Conservation (phyloP, 306 rosid genomes). For the Cucurbita pepo region DNA sequence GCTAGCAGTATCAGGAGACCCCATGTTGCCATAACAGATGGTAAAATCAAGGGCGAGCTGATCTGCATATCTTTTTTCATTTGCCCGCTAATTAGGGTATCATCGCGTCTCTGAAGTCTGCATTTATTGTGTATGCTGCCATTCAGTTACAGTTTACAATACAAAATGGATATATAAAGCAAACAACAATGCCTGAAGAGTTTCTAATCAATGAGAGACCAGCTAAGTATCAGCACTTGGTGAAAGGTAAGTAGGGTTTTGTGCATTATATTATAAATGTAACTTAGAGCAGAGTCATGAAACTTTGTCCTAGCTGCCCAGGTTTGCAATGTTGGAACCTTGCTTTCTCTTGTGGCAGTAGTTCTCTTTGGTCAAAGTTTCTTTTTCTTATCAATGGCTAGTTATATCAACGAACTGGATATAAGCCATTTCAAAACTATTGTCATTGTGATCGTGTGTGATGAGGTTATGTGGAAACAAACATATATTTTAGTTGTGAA, state of each 20-base stretch:
- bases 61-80: slow-evolving; percentile 7
- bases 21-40: slow-evolving; percentile 50
- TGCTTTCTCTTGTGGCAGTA: slow-evolving; percentile 99
- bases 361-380: slow-evolving; percentile 34
- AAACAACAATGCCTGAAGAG: slow-evolving; percentile 59
- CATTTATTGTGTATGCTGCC: slow-evolving; percentile 7
- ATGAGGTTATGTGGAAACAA: slow-evolving; percentile 6
- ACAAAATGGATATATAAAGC: slow-evolving; percentile 27
- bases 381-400: slow-evolving; percentile 4
- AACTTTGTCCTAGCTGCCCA: slow-evolving; percentile 92
- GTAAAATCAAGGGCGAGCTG: slow-evolving; percentile 17
- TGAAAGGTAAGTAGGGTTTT: slow-evolving; percentile 12
- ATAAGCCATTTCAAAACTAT: slow-evolving; percentile 23
- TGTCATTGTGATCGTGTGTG: slow-evolving; percentile 8
- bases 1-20: slow-evolving; percentile 73
- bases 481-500: slow-evolving; percentile 2
- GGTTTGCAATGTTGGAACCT: slow-evolving; percentile 69
- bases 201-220: slow-evolving; percentile 26
- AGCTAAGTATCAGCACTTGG: slow-evolving; percentile 13
- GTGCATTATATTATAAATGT: slow-evolving; percentile 31
- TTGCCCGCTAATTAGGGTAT: slow-evolving; percentile 1
- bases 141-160: slow-evolving; percentile 28
- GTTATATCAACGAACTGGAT: slow-evolving; percentile 30
- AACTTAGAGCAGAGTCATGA: slow-evolving; percentile 36
- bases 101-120: neutral